Percentiles rank a stretch among this genome's conserved stretches.
Evolutionary conservation across 805 yeast genomes (phyloP).

Genomic region (Teunomyces barrocoloradensis): DNA sequence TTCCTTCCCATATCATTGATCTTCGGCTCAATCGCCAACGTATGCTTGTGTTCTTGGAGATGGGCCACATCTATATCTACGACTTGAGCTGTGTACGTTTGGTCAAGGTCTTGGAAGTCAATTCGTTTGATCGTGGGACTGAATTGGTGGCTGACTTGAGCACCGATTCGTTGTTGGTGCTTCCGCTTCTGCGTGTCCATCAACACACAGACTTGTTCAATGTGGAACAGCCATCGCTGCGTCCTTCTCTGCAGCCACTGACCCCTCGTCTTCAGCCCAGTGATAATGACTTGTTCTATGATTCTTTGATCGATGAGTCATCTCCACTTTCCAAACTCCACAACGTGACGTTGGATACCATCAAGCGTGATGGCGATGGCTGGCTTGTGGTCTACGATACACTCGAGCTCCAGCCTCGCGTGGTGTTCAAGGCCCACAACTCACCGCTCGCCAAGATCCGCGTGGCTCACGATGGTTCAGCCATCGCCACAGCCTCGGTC

Average conservation of each 20-base stretch:
- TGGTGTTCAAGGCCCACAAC: conserved; percentile 41
- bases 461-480: conserved; percentile 23
- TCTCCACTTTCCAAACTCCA: conserved; percentile 10
- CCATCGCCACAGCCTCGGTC: conserved; percentile 40
- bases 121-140: conserved; percentile 5
- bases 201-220: conserved; percentile 34
- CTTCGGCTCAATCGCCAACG: conserved; percentile 81
- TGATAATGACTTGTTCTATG: background rate
- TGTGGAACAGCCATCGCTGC: conserved; percentile 6
- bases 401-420: conserved; percentile 26
- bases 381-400: conserved; percentile 43
- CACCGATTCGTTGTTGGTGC: conserved; percentile 32
- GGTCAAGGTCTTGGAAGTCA: conserved; percentile 41
- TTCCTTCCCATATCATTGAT: conserved; percentile 70
- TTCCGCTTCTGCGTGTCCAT: conserved; percentile 30
- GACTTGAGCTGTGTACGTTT: conserved; percentile 89
- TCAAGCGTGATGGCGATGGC: conserved; percentile 29
- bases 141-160: conserved; percentile 36
- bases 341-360: conserved; percentile 24
- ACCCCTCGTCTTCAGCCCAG: conserved; percentile 13
- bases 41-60: conserved; percentile 65
- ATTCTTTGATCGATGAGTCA: background rate
- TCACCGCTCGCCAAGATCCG: conserved; percentile 32
- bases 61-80: conserved; percentile 82
- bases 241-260: conserved; percentile 10